Conservation (phyloP, 306 rosid genomes). For the Rubus parviflorus region DNA sequence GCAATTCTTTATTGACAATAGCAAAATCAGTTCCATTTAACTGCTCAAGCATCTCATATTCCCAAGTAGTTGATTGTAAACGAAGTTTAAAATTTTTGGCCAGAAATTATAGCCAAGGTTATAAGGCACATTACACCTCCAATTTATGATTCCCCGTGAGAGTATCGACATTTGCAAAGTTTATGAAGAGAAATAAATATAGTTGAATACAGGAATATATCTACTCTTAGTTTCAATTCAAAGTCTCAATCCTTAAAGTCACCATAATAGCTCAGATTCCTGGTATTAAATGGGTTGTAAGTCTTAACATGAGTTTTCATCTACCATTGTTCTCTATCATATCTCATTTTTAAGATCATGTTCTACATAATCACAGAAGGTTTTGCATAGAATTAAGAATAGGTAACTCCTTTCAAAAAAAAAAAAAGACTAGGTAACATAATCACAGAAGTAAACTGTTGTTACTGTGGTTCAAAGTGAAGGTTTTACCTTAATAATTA, state of each 20-base stretch:
- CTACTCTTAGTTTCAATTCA: background rate
- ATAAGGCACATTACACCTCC: background rate
- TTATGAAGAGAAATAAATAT: too few relatives aligned
- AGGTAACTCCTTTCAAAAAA: background rate
- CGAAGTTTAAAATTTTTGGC: background rate
- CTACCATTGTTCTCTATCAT: background rate
- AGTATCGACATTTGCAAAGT: too few relatives aligned
- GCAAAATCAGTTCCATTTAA: background rate
- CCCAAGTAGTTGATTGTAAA: background rate
- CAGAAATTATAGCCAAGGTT: background rate
- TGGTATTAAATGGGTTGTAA: background rate
- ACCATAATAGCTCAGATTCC: background rate
- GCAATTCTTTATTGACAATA: background rate
- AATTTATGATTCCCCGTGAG: too few relatives aligned
- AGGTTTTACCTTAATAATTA: conserved; percentile 55
- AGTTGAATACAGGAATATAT: background rate
- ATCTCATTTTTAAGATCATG: background rate
- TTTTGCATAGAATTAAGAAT: background rate
- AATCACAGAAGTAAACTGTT: background rate
- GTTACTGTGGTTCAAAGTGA: background rate
- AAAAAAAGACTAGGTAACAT: background rate
- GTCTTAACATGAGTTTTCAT: background rate
- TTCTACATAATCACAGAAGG: background rate
- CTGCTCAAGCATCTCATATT: background rate
- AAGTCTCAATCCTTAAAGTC: background rate